A percentile compares a stretch with the other conserved stretches of the same genome.
phyloP scores from a whole-genome alignment of 2,329 filamentous ascomycete species.

The Leptographium procerum region DNA sequence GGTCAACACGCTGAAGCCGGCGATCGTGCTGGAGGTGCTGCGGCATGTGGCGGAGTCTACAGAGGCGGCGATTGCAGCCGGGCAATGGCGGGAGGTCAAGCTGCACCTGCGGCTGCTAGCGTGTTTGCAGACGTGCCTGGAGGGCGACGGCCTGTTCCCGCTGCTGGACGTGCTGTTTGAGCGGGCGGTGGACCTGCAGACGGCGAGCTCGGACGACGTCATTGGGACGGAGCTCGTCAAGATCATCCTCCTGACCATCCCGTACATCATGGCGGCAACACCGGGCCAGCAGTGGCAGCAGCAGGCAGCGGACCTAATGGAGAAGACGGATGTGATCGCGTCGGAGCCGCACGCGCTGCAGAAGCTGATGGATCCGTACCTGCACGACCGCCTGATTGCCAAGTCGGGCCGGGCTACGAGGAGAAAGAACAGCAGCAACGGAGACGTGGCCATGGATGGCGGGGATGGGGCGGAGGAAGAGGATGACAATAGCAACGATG shows the following conservation, averaged over 20 bases:
- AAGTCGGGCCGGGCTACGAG: neutral
- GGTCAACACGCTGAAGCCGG: constrained; percentile 65
- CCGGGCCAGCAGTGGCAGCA: constrained; percentile 52
- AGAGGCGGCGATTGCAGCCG: constrained; percentile 56
- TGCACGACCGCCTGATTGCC: constrained; percentile 19
- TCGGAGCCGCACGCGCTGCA: constrained; percentile 79
- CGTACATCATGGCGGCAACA: constrained; percentile 71
- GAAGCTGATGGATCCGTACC: constrained; percentile 75
- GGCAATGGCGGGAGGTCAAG: constrained; percentile 86
- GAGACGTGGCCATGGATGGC: constrained; percentile 1
- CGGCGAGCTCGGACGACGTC: constrained; percentile 84
- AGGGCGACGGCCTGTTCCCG: constrained; percentile 75
- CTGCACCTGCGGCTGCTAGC: constrained; percentile 79
- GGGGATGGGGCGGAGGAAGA: neutral
- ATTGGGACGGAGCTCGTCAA: constrained; percentile 83
- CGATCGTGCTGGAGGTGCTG: constrained; percentile 62
- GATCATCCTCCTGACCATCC: constrained; percentile 88
- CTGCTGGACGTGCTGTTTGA: constrained; percentile 83
- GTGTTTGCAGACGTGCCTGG: constrained; percentile 69
- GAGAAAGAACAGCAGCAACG: neutral
- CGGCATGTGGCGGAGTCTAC: constrained; percentile 46
- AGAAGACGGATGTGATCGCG: constrained; percentile 91
- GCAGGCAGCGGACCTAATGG: constrained; percentile 67
- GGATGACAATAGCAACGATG: neutral
- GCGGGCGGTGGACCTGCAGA: constrained; percentile 86